phyloP scores from a whole-genome alignment of 2,329 filamentous ascomycete genomes.

The Canariomyces notabilis region DNA sequence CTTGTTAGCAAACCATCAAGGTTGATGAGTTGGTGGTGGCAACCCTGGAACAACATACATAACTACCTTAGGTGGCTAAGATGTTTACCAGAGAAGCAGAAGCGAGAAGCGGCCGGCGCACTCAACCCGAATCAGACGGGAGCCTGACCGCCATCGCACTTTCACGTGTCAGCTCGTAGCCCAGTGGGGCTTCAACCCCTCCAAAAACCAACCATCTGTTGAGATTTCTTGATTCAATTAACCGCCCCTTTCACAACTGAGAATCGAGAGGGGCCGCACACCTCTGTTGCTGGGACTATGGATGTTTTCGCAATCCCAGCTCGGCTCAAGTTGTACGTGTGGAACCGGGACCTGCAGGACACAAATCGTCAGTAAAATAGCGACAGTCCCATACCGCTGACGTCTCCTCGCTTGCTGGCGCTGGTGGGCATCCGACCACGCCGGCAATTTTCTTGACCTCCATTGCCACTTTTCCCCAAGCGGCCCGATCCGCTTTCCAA shows the following conservation, averaged over 20 bases:
- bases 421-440: not conserved
- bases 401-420: not conserved
- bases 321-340: not conserved
- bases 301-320: not conserved
- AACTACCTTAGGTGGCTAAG: no score
- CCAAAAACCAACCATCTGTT: not conserved
- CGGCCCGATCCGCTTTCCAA: not conserved
- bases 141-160: not conserved
- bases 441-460: not conserved
- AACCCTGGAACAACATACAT: no score
- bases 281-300: not conserved
- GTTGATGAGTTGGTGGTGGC: no score
- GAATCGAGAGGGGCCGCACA: not conserved
- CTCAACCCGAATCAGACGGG: no score
- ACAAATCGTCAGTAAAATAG: not conserved
- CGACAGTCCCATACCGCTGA: not conserved
- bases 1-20: no score
- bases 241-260: not conserved
- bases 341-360: not conserved
- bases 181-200: not conserved
- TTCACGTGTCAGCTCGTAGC: not conserved
- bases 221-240: not conserved
- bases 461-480: not conserved
- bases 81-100: no score
- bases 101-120: no score